These are phyloP conservation scores for Aspergillus ellipticus DNA, from an alignment of 495 filamentous ascomycete genomes.

Conservation along the genomic window DNA sequence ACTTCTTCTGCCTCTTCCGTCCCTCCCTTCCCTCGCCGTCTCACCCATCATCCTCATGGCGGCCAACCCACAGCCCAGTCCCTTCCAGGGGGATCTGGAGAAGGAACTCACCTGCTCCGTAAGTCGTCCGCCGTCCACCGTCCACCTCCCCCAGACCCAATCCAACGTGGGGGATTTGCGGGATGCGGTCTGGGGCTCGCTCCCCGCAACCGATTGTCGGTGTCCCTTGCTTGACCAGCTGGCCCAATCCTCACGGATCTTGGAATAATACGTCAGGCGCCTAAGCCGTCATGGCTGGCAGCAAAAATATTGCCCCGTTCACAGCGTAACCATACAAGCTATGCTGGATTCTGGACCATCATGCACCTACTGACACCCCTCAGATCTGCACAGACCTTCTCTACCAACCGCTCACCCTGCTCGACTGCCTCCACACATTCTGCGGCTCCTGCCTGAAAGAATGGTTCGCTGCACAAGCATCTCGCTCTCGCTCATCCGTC, in stretches of 20 bases:
- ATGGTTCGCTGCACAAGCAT: conserved; percentile 75
- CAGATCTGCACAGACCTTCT: conserved; percentile 97
- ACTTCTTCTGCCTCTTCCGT: conserved; percentile 5
- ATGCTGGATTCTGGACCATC: not conserved
- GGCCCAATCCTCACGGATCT: not conserved
- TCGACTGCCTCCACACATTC: conserved; percentile 97
- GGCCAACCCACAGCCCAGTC: conserved; percentile 17
- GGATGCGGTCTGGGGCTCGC: not conserved
- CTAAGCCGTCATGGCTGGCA: too few species aligned
- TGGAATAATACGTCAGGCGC: not conserved
- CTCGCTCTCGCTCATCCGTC: conserved; percentile 37
- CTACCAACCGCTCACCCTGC: conserved; percentile 90
- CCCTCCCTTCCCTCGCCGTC: not conserved
- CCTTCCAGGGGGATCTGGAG: conserved; percentile 61
- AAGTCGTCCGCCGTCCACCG: conserved; percentile 31
- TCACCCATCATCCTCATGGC: conserved; percentile 14
- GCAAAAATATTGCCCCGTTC: too few species aligned
- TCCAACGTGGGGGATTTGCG: not conserved
- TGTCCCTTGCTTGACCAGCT: not conserved
- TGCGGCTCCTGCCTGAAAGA: conserved; percentile 91
- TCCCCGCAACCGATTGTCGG: not conserved
- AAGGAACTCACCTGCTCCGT: conserved; percentile 92
- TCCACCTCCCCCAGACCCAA: too few species aligned
- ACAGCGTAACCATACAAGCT: too few species aligned
- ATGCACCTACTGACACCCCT: conserved; percentile 14